Base-by-base conservation (phyloP, 169 alveolate species). In the Cryptosporidium ubiquitum region DNA sequence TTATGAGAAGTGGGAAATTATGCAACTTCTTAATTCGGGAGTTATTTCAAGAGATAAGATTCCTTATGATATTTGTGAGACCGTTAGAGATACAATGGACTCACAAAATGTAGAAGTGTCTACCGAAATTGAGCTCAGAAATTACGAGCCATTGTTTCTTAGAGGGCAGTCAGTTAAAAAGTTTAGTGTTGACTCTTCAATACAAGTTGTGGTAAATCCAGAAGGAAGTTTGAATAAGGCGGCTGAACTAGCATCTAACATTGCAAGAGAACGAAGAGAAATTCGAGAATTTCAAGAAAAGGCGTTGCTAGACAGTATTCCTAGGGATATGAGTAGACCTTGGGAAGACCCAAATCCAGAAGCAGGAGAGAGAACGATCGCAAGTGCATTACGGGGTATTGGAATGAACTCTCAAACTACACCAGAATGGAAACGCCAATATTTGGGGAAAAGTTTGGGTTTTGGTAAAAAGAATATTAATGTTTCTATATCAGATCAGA, bases 131-230 rank as follows among this genome's bases (percentile, higher is more conserved):
- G 99, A 97, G 86, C 93, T 97, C 57, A 95, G 95, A 85, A 98
- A 97, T 23, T 96, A 94, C 71, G 98, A 96, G 47, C 98, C 99
- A 33, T 95, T 97, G 10, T 98, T 98, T 93, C 95, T 98, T 18
- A 96, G 97, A 60, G 99, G 99, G 5, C 97, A 97, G 85, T 97
- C 99, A 4, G 95, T 98, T 9, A 96, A 96, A 84, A 79, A 94
- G 95, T 16, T 95, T 70, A 14, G 86, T 92, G 57, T 91, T 92
- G 58, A 86, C 94, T 64, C 96, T 23, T 31, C 98, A 6, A 95
- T 96, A 39, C 95, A 94, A 92, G 93, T 97, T 6, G 92, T 96
- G n/a, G 95, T 95, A 51, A 95, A 95, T 86, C 98, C 98, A 1
- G 98, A 96, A 69, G 99, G 99, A 0, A 86, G 96, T 31, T 75